Conservation (phyloP, 129 eudicot species). For the Apium graveolens region DNA sequence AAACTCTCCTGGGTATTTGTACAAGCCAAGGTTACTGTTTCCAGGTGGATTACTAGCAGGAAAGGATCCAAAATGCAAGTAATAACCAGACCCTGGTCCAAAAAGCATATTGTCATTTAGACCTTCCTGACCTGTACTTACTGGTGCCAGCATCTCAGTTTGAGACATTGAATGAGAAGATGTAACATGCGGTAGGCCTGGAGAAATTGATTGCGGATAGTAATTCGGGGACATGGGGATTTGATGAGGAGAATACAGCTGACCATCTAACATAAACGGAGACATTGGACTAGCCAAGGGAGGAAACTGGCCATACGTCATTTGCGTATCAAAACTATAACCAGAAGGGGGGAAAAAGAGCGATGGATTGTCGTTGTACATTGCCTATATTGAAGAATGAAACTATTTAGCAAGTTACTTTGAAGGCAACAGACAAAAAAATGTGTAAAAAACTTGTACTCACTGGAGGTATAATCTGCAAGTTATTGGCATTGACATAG, state of each 20-base stretch:
- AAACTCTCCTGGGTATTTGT: constrained; percentile 54
- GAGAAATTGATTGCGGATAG: constrained; percentile 70
- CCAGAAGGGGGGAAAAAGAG: constrained; percentile 64
- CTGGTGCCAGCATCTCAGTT: constrained; percentile 50
- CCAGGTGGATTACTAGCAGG: constrained; percentile 56
- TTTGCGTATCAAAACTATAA: constrained; percentile 68
- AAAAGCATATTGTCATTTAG: constrained; percentile 35
- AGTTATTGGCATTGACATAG: constrained; percentile 61
- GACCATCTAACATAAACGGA: constrained; percentile 80
- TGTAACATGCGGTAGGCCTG: constrained; percentile 58
- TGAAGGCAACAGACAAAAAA: constrained; percentile 1
- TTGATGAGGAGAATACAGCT: constrained; percentile 75
- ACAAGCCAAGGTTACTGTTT: constrained; percentile 48
- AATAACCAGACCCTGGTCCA: constrained; percentile 68
- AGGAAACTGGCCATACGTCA: constrained; percentile 84
- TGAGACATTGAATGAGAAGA: constrained; percentile 55
- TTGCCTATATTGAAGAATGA: constrained; percentile 32
- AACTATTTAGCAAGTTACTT: not conserved
- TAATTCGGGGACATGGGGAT: constrained; percentile 63
- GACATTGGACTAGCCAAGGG: constrained; percentile 82
- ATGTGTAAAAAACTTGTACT: constrained; percentile 19
- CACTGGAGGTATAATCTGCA: constrained; percentile 83
- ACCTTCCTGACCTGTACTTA: constrained; percentile 64
- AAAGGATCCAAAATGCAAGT: constrained; percentile 52
- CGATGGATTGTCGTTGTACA: constrained; percentile 68